Evolutionary conservation across 345 rosid genomes (phyloP).

Genomic region (Passiflora organensis): DNA sequence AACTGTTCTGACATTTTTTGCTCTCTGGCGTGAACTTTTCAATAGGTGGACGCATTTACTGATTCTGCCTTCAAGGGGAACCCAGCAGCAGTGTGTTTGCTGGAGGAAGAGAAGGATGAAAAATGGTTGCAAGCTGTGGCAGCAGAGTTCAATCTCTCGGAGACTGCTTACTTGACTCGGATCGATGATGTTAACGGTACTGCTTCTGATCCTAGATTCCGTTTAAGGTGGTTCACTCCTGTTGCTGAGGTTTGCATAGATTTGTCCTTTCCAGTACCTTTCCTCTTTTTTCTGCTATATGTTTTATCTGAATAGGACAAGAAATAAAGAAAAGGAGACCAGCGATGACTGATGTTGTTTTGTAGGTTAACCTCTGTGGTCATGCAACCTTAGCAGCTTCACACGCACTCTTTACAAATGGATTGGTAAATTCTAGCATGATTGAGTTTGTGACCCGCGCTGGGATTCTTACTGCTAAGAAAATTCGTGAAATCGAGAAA

Average conservation of each 20-base stretch:
- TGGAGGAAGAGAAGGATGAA: slow-evolving; percentile 60
- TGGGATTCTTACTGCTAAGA: slow-evolving; percentile 61
- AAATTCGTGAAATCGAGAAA: slow-evolving; percentile 23
- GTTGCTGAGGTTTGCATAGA: slow-evolving; percentile 16
- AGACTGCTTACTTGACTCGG: slow-evolving; percentile 11
- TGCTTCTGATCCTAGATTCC: slow-evolving; percentile 18
- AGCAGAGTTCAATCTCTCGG: slow-evolving; percentile 21
- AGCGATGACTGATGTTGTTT: background rate
- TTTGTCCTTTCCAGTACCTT: too few species aligned
- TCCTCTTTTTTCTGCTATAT: too few species aligned
- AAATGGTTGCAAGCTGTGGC: slow-evolving; percentile 52
- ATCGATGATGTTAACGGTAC: background rate
- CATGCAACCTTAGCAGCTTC: slow-evolving; percentile 91
- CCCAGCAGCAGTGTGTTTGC: slow-evolving; percentile 77
- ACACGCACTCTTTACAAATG: slow-evolving; percentile 51
- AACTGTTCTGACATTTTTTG: too few species aligned
- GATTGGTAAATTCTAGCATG: slow-evolving; percentile 39
- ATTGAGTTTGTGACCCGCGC: slow-evolving; percentile 68
- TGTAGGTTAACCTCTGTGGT: slow-evolving; percentile 70
- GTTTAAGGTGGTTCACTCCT: slow-evolving; percentile 23
- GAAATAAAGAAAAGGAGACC: background rate
- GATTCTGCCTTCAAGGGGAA: slow-evolving; percentile 73
- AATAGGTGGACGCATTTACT: slow-evolving; percentile 66
- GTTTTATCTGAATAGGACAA: background rate
- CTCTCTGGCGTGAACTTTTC: background rate